Percentiles rank a stretch among this genome's conserved stretches.
phyloP scores from a whole-genome alignment of 1,284 basidiomycete genomes.

The Singerocomus inundabilis region DNA sequence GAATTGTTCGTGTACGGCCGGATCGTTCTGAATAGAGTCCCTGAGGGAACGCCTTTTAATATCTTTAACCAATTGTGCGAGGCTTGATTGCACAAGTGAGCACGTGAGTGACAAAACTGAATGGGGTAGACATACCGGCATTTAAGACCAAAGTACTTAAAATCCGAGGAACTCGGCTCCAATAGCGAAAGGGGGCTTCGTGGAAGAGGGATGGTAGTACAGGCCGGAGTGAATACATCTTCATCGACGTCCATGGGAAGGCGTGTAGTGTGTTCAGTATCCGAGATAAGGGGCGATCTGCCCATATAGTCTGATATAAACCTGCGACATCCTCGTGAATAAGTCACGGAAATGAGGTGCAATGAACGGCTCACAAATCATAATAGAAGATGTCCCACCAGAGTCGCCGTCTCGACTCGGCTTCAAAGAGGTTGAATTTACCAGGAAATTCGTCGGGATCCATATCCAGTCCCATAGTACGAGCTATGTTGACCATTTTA shows the following conservation, averaged over 20 bases:
- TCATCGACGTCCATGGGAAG: constrained; percentile 48
- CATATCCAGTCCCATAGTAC: constrained; percentile 56
- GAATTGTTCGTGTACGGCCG: constrained; percentile 32
- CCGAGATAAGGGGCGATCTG: constrained; percentile 54
- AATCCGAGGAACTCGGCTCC: constrained; percentile 33
- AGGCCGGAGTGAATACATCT: constrained; percentile 47
- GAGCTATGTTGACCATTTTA: constrained; percentile 64
- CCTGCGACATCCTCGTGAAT: constrained; percentile 36
- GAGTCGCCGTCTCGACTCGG: constrained; percentile 57
- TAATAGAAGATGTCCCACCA: constrained; percentile 78
- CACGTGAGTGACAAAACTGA: background rate
- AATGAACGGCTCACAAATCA: constrained; percentile 54
- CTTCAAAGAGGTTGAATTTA: constrained; percentile 47
- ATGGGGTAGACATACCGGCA: constrained; percentile 40
- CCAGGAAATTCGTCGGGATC: constrained; percentile 58
- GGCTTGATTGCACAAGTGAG: constrained; percentile 21
- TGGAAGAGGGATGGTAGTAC: constrained; percentile 42
- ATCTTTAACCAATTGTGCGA: constrained; percentile 51
- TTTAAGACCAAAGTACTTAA: constrained; percentile 46
- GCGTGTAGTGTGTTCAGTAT: constrained; percentile 31
- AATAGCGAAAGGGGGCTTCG: constrained; percentile 27
- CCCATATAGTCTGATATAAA: constrained; percentile 67
- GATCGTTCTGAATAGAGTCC: constrained; percentile 37
- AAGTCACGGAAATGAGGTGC: constrained; percentile 4
- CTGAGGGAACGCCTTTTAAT: constrained; percentile 45